Evolutionary conservation across 2,329 filamentous ascomycete species (phyloP).

Genomic region (Paramyrothecium roridum): DNA sequence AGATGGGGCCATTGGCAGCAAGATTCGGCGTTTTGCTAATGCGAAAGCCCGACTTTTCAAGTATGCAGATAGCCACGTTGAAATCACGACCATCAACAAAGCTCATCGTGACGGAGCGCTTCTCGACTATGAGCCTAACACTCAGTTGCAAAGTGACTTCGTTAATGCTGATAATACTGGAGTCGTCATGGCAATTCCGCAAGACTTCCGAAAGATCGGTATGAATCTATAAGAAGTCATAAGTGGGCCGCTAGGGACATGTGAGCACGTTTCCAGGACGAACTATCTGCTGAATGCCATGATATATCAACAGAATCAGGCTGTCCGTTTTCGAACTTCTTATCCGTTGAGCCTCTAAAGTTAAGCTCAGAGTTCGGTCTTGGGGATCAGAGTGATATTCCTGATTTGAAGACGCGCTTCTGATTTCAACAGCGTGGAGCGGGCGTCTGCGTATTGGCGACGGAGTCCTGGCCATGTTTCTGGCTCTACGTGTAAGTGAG

Average conservation of each 20-base stretch:
- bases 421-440: slow-evolving; percentile 26
- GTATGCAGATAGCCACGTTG: slow-evolving; percentile 23
- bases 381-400: slow-evolving; percentile 16
- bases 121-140: slow-evolving; percentile 18
- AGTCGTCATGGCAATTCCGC: slow-evolving; percentile 2
- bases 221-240: slow-evolving; percentile 1
- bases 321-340: slow-evolving; percentile 7
- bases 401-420: slow-evolving; percentile 12
- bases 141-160: slow-evolving; percentile 14
- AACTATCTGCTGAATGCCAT: slow-evolving; percentile 9
- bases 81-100: slow-evolving; percentile 30
- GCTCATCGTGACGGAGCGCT: slow-evolving; percentile 18
- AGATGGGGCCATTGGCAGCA: background rate
- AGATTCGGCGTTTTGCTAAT: slow-evolving; percentile 12
- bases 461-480: slow-evolving; percentile 19
- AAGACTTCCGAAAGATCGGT: slow-evolving; percentile 11
- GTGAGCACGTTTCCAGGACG: slow-evolving; percentile 14
- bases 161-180: slow-evolving; percentile 17
- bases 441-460: slow-evolving; percentile 25
- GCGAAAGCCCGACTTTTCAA: slow-evolving; percentile 25
- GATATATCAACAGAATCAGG: slow-evolving; percentile 22
- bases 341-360: slow-evolving; percentile 20
- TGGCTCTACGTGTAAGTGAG: background rate
- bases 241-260: background rate
- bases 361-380: slow-evolving; percentile 18